Evolutionary conservation across 768 basidiomycete genomes (phyloP).

Genomic region (Daedalea quercina): DNA sequence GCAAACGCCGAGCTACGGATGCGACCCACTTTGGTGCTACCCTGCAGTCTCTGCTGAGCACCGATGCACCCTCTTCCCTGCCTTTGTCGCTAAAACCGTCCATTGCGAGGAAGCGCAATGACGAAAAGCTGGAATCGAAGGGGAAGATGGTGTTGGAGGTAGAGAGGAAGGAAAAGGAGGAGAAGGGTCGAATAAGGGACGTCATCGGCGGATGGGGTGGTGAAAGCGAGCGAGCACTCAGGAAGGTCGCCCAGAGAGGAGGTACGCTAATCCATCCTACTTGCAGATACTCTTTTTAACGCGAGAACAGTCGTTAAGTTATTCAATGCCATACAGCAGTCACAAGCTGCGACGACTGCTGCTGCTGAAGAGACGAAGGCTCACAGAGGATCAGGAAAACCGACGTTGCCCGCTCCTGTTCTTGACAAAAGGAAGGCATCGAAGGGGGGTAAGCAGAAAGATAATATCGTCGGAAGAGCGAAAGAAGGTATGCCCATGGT

Average conservation of each 20-base stretch:
- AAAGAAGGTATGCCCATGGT: conserved; percentile 40
- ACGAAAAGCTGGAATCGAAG: conserved; percentile 66
- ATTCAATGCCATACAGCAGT: conserved; percentile 82
- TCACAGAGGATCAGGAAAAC: conserved; percentile 64
- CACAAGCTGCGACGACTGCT: conserved; percentile 50
- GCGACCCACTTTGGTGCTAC: conserved; percentile 69
- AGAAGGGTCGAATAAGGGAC: conserved; percentile 57
- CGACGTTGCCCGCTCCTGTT: conserved; percentile 60
- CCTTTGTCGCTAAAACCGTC: conserved; percentile 81
- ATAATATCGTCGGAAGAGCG: conserved; percentile 42
- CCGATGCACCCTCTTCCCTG: conserved; percentile 59
- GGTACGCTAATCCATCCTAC: conserved; percentile 37
- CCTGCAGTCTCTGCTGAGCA: conserved; percentile 64
- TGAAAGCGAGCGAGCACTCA: conserved; percentile 67
- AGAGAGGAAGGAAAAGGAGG: conserved; percentile 71
- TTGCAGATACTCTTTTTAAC: neutral
- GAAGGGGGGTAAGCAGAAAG: conserved; percentile 47
- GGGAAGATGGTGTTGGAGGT: conserved; percentile 66
- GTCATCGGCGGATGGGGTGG: conserved; percentile 88
- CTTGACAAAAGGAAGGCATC: conserved; percentile 42
- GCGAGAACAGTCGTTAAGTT: conserved; percentile 63
- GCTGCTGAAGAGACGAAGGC: conserved; percentile 54
- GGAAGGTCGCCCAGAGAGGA: conserved; percentile 82
- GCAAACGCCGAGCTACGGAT: conserved; percentile 76
- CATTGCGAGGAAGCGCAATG: conserved; percentile 57